These are phyloP conservation scores for Blastobotrys mokoenaii DNA, from an alignment of 805 yeast genomes.

Conservation along the genomic window DNA sequence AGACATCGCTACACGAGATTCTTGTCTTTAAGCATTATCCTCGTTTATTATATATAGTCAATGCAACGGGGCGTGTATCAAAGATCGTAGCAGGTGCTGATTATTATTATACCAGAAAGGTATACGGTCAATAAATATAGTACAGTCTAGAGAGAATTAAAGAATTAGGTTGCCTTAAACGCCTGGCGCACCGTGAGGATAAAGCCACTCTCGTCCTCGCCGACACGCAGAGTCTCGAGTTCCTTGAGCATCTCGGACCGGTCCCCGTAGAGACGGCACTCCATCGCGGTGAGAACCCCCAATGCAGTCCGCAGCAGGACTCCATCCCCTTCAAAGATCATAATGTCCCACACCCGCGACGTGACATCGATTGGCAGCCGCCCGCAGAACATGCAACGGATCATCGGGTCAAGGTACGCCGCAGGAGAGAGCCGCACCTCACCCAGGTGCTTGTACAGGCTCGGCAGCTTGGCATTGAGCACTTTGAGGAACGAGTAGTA, in stretches of 20 bases:
- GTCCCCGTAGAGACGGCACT: conserved; percentile 45
- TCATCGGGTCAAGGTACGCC: conserved; percentile 36
- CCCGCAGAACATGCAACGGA: conserved; percentile 38
- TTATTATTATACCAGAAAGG: too few species aligned
- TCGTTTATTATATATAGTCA: too few species aligned
- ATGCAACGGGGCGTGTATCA: too few species aligned
- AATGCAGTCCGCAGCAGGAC: conserved; percentile 44
- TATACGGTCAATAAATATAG: too few species aligned
- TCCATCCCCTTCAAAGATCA: conserved; percentile 53
- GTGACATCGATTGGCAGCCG: conserved; percentile 40
- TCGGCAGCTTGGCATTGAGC: conserved; percentile 37
- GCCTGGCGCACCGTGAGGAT: conserved; percentile 35
- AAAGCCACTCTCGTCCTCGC: conserved; percentile 45
- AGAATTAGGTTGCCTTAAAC: conserved; percentile 15
- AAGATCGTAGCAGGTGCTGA: too few species aligned
- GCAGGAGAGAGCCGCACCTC: conserved; percentile 34
- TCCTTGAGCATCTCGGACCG: conserved; percentile 37
- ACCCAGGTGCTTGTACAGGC: conserved; percentile 43
- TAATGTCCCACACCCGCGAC: conserved; percentile 47
- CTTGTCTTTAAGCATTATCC: too few species aligned
- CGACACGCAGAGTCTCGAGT: conserved; percentile 34
- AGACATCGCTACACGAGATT: too few species aligned
- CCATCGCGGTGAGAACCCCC: conserved; percentile 42
- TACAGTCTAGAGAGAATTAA: background rate
- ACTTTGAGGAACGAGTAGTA: conserved; percentile 40